These are phyloP conservation scores for Phytophthora tubulina DNA, from an alignment of 352 stramenopile species.

Conservation along the genomic window DNA sequence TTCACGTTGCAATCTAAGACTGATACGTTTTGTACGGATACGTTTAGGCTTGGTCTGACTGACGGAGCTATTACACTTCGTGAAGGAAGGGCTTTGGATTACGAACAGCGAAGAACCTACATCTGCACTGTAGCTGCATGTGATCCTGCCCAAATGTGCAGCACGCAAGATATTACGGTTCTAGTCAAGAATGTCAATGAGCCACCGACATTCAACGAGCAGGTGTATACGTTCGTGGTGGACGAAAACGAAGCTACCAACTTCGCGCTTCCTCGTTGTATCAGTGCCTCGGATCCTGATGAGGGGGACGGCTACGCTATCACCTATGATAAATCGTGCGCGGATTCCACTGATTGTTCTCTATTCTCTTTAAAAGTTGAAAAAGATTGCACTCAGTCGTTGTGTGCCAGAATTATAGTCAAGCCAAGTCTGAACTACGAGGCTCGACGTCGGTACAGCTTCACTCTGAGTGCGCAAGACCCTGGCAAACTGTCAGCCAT, in stretches of 20 bases:
- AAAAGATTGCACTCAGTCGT: slow-evolving; percentile 41
- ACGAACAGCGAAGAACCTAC: slow-evolving; percentile 47
- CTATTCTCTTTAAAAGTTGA: slow-evolving; percentile 51
- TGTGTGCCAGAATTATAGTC: slow-evolving; percentile 56
- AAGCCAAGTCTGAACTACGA: slow-evolving; percentile 55
- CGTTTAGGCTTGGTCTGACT: slow-evolving; percentile 46
- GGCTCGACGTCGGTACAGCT: slow-evolving; percentile 44
- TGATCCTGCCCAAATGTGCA: slow-evolving; percentile 63
- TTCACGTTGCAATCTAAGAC: slow-evolving; percentile 66
- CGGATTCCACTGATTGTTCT: slow-evolving; percentile 41
- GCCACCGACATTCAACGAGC: slow-evolving; percentile 47
- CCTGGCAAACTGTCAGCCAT: slow-evolving; percentile 28
- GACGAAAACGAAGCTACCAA: slow-evolving; percentile 42
- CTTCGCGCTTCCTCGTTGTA: slow-evolving; percentile 40
- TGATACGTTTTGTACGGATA: slow-evolving; percentile 56
- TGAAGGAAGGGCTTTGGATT: slow-evolving; percentile 44
- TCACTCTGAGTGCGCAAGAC: slow-evolving; percentile 50
- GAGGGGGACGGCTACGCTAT: slow-evolving; percentile 49
- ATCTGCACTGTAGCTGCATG: slow-evolving; percentile 63
- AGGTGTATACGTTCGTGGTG: slow-evolving; percentile 44
- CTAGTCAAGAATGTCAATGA: slow-evolving; percentile 68
- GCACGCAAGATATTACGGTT: slow-evolving; percentile 50
- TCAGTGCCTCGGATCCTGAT: slow-evolving; percentile 56
- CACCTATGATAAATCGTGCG: slow-evolving; percentile 53
- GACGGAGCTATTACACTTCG: slow-evolving; percentile 47